Conservation (phyloP, 345 rosid genomes). For the Jatropha curcas region DNA sequence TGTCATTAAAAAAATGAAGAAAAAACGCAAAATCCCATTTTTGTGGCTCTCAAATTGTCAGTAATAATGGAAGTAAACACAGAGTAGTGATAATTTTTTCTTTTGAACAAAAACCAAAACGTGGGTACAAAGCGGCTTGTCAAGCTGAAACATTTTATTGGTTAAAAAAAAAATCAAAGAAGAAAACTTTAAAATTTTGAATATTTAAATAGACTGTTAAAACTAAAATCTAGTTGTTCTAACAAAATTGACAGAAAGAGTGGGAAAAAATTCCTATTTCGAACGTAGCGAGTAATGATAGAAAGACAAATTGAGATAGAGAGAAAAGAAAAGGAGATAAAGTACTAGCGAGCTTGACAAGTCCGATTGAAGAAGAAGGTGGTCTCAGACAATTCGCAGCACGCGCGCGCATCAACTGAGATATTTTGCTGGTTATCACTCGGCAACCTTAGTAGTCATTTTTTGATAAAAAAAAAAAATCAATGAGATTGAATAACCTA, state of each 20-base stretch:
- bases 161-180: neutral
- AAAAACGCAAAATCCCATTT: no score
- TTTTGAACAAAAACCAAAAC: no score
- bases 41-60: no score
- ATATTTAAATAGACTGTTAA: neutral
- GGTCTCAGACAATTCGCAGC: neutral
- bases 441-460: no score
- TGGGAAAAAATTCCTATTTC: neutral
- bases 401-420: neutral
- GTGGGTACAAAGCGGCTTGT: no score
- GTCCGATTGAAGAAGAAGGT: neutral
- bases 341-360: slow-evolving; percentile 1
- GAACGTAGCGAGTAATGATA: no score
- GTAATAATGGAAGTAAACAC: no score
- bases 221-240: neutral
- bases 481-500: neutral
- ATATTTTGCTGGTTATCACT: no score
- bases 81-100: no score
- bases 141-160: neutral
- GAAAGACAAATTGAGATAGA: no score
- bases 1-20: no score
- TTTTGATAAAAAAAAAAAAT: neutral
- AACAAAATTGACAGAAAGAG: neutral
- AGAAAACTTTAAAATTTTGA: neutral
- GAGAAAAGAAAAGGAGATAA: neutral